Conservation (phyloP, 2,329 filamentous ascomycete species). For the Aspergillus cejpii region DNA sequence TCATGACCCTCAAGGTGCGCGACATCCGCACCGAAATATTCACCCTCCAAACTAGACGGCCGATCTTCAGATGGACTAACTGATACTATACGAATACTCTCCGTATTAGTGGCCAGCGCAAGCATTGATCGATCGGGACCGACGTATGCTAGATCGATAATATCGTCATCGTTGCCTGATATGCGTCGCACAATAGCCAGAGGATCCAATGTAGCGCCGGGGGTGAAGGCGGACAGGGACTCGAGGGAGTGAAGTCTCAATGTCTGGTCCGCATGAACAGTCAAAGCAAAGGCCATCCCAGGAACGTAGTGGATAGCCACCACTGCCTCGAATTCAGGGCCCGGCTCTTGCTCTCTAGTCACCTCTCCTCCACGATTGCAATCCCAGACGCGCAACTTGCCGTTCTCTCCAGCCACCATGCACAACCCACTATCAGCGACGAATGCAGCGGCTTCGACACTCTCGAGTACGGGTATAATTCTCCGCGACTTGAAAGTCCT, state of each 20-base stretch:
- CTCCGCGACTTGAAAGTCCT: constrained; percentile 75
- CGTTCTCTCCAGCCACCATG: constrained; percentile 79
- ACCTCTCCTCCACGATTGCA: constrained; percentile 69
- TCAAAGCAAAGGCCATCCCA: constrained; percentile 64
- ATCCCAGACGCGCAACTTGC: constrained; percentile 76
- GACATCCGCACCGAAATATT: constrained; percentile 84
- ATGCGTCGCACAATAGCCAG: constrained; percentile 65
- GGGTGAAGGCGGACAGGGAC: constrained; percentile 30
- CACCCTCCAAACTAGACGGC: constrained; percentile 32
- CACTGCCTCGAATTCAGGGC: constrained; percentile 59
- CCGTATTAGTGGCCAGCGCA: constrained; percentile 88
- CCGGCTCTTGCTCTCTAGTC: constrained; percentile 62
- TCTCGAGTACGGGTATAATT: constrained; percentile 77
- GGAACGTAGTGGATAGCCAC: constrained; percentile 63
- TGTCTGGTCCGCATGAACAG: constrained; percentile 84
- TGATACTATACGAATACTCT: constrained; percentile 83
- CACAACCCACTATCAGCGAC: constrained; percentile 63
- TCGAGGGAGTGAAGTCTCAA: constrained; percentile 62
- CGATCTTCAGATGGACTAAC: constrained; percentile 41
- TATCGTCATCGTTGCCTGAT: constrained; percentile 93
- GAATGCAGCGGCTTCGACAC: constrained; percentile 78
- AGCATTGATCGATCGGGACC: constrained; percentile 72
- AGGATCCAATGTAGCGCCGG: constrained; percentile 48
- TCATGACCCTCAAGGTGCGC: constrained; percentile 81
- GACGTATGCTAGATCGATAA: constrained; percentile 88